phyloP scores from a whole-genome alignment of 2,329 filamentous ascomycete genomes.

The Harringtonia aguacate region DNA sequence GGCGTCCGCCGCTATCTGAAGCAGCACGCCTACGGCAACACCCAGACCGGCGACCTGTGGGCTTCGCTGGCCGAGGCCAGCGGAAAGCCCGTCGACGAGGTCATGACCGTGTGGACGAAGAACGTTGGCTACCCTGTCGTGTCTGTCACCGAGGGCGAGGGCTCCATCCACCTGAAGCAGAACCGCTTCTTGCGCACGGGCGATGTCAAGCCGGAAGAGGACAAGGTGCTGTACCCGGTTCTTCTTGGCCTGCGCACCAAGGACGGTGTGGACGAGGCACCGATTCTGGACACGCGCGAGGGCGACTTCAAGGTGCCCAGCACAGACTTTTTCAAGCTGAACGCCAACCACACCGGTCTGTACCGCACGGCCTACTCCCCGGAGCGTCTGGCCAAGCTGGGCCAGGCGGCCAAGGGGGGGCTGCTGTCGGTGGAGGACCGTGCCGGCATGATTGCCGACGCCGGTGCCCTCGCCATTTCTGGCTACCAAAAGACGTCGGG shows the following conservation, averaged over 20 bases:
- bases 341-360: slow-evolving; percentile 86
- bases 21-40: slow-evolving; percentile 96
- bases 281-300: slow-evolving; percentile 63
- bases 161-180: slow-evolving; percentile 77
- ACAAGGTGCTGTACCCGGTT: slow-evolving; percentile 77
- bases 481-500: slow-evolving; percentile 93
- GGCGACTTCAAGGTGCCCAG: slow-evolving; percentile 65
- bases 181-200: slow-evolving; percentile 90
- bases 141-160: slow-evolving; percentile 66
- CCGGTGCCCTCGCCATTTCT: slow-evolving; percentile 77
- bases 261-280: slow-evolving; percentile 66
- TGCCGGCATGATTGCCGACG: slow-evolving; percentile 90
- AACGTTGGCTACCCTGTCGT: slow-evolving; percentile 90
- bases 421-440: slow-evolving; percentile 81
- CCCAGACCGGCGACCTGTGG: slow-evolving; percentile 85
- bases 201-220: slow-evolving; percentile 88
- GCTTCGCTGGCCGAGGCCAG: slow-evolving; percentile 76
- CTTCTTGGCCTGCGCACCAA: slow-evolving; percentile 80
- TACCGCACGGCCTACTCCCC: slow-evolving; percentile 85
- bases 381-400: slow-evolving; percentile 76
- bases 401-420: slow-evolving; percentile 70
- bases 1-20: slow-evolving; percentile 85
- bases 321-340: slow-evolving; percentile 90
- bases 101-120: slow-evolving; percentile 97
- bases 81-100: slow-evolving; percentile 78